phyloP scores from a whole-genome alignment of 2,329 filamentous ascomycete genomes.

The Biscogniauxia sp. region DNA sequence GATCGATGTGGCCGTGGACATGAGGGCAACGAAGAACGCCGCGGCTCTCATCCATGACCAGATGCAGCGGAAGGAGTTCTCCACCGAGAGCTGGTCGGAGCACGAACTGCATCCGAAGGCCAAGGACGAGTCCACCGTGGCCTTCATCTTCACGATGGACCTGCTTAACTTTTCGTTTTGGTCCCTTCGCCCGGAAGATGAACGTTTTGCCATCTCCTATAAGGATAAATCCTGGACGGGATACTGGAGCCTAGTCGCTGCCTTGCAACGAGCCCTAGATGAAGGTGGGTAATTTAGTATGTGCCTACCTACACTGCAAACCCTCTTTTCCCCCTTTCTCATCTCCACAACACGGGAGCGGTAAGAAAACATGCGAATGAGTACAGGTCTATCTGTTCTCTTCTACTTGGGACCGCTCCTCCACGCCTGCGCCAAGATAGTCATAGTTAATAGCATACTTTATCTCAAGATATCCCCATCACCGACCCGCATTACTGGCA shows the following conservation, averaged over 20 bases:
- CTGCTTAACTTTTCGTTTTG: slow-evolving; percentile 96
- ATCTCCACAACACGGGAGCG: no score
- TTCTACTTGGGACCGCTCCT: slow-evolving; percentile 20
- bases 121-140: slow-evolving; percentile 75
- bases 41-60: slow-evolving; percentile 74
- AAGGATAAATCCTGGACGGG: slow-evolving; percentile 81
- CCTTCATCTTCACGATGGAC: slow-evolving; percentile 98
- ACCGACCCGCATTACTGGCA: slow-evolving; percentile 87
- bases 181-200: slow-evolving; percentile 68
- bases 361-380: neutral
- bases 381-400: neutral
- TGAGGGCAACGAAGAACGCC: slow-evolving; percentile 76
- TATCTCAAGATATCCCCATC: slow-evolving; percentile 72
- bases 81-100: slow-evolving; percentile 79
- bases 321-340: neutral
- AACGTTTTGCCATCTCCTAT: slow-evolving; percentile 82
- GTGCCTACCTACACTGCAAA: neutral
- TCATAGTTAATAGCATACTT: slow-evolving; percentile 21
- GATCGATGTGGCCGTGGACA: slow-evolving; percentile 88
- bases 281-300: slow-evolving; percentile 57
- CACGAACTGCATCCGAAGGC: slow-evolving; percentile 86
- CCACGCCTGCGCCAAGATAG: slow-evolving; percentile 6
- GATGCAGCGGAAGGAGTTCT: slow-evolving; percentile 84
- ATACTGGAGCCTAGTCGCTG: slow-evolving; percentile 91
- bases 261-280: slow-evolving; percentile 81